Evolutionary conservation across 2,329 filamentous ascomycete species (phyloP), one percentile per base, ranked within the genome.

Genomic region (Purpureocillium lavendulum): DNA sequence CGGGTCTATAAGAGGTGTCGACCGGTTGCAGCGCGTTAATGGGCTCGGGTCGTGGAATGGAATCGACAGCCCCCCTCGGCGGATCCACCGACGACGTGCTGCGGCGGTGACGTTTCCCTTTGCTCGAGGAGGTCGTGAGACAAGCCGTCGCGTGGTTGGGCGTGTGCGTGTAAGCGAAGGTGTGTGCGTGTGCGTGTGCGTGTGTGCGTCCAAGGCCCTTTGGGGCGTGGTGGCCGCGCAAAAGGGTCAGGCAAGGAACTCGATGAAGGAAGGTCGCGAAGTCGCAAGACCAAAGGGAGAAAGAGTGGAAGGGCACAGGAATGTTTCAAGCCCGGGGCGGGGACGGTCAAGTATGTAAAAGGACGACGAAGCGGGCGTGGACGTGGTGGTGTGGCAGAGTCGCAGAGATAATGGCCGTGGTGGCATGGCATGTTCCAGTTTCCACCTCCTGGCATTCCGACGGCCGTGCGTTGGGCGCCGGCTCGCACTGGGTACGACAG

Each of bases 1-100:
- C 45, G 40, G 41, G 26, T 45, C 45, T 52, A 49, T 51, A 51
- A 43, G 41, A 33, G 33, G 36, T 40, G 24, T 11, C 17, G 29
- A 30, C 31, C 18, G 34, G 35, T 16, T 38, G 30, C 17, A 35
- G 35, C 21, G 28, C 35, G 33, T 40, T 40, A 29, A 35, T 26
- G 30, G 38, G 16, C 14, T 31, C 36, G 40, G 21, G 21, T 6
- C 29, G 40, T 44, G 49, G 47, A 45, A 52, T 48, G 48, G 38
- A 44, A 15, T 39, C 39, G 36, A 39, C 41, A 34, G 39, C 40
- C 34, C 37, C 30, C 32, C 40, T 39, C 30, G 43, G 24, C 34
- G 37, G 41, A 26, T 41, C 39, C 42, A 42, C 42, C 33, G 31
- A 38, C 41, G 46, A 41, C 49, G 49, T 49, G 41, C 24, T 49